Conservation (phyloP, 106 monocot genomes). For the Dendrobium huoshanense region DNA sequence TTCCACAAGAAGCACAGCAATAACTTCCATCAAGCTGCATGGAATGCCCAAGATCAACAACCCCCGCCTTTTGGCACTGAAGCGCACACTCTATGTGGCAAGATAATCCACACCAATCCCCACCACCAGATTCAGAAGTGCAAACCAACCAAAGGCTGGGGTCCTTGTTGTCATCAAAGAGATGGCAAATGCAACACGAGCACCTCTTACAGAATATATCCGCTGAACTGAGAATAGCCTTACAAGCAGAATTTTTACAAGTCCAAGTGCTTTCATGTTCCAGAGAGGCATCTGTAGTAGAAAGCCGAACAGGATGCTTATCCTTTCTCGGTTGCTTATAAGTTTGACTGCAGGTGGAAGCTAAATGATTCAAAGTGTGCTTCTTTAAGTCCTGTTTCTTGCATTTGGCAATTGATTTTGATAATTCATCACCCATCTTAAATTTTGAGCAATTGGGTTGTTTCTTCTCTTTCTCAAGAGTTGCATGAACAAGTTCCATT, state of each 20-base stretch:
- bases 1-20: slow-evolving; percentile 89
- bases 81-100: slow-evolving; percentile 94
- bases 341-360: slow-evolving; percentile 18
- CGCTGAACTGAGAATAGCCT: slow-evolving; percentile 49
- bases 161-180: slow-evolving; percentile 95
- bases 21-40: slow-evolving; percentile 89
- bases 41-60: slow-evolving; percentile 53
- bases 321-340: slow-evolving; percentile 51
- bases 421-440: slow-evolving; percentile 43
- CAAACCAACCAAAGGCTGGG: slow-evolving; percentile 97
- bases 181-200: slow-evolving; percentile 86
- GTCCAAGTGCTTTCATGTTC: slow-evolving; percentile 30
- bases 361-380: slow-evolving; percentile 21
- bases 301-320: slow-evolving; percentile 32
- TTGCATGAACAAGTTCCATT: slow-evolving; percentile 29
- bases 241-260: slow-evolving; percentile 88
- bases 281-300: slow-evolving; percentile 17
- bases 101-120: slow-evolving; percentile 80
- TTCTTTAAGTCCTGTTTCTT: slow-evolving; percentile 55
- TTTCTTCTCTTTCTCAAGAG: slow-evolving; percentile 36
- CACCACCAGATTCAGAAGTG: slow-evolving; percentile 52
- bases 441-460: slow-evolving; percentile 28
- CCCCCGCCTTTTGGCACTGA: slow-evolving; percentile 59
- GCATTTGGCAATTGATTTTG: slow-evolving; percentile 27
- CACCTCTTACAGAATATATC: slow-evolving; percentile 89